These are phyloP conservation scores for Pyrus pyrifolia DNA, from an alignment of 306 rosid genomes.

Conservation along the genomic window DNA sequence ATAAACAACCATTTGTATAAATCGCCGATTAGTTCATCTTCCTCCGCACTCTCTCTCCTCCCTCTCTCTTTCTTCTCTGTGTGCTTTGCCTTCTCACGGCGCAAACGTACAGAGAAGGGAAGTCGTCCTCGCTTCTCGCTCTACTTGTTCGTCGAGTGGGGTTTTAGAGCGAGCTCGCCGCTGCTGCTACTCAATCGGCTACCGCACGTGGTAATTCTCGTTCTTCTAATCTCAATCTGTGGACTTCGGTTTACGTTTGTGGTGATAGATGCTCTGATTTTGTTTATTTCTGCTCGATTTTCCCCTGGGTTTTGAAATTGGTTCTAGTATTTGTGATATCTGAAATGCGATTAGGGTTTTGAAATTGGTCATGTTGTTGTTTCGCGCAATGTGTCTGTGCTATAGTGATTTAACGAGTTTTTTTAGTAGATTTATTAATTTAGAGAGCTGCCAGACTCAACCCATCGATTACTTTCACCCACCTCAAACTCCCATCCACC, in stretches of 20 bases:
- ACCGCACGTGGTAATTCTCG: constrained; percentile 6
- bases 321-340: not conserved
- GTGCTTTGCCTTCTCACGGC: not conserved
- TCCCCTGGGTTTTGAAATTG: not conserved
- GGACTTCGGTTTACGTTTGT: not conserved
- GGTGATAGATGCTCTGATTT: constrained; percentile 3
- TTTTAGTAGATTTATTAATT: not conserved
- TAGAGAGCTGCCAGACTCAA: too few species aligned
- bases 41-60: not conserved
- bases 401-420: not conserved
- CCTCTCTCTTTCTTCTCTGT: not conserved
- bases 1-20: not conserved
- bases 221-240: not conserved
- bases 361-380: too few species aligned
- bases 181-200: not conserved
- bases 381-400: not conserved
- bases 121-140: not conserved
- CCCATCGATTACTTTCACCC: too few species aligned
- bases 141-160: not conserved
- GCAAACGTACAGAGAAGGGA: not conserved
- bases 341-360: not conserved
- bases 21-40: not conserved
- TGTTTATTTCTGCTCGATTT: not conserved
- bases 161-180: not conserved
- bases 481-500: too few species aligned